A percentile compares a stretch with the other conserved stretches of the same genome.
These are phyloP conservation scores for Amborella trichopoda DNA, from an alignment of 164 flowering plant species.

Conservation along the genomic window DNA sequence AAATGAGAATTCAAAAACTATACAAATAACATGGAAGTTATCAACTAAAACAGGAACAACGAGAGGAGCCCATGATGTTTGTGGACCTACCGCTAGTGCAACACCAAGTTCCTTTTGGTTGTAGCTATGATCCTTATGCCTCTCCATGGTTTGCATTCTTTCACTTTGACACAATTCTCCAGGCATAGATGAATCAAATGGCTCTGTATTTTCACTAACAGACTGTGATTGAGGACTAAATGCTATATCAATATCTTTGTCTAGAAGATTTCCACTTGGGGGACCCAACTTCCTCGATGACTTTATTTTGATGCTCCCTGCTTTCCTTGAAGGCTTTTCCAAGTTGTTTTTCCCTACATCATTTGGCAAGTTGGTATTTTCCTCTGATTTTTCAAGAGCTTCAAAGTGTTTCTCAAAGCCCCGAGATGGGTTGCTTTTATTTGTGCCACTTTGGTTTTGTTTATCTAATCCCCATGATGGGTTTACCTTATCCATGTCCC, in stretches of 20 bases:
- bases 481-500: no score
- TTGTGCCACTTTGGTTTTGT: constrained; percentile 50
- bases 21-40: no score
- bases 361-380: constrained; percentile 39
- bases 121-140: constrained; percentile 14
- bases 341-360: constrained; percentile 18
- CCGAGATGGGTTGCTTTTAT: constrained; percentile 38
- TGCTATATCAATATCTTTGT: constrained; percentile 6
- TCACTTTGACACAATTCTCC: constrained; percentile 16
- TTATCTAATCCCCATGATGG: no score
- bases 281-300: constrained; percentile 40
- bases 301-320: constrained; percentile 64
- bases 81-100: constrained; percentile 30
- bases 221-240: constrained; percentile 9
- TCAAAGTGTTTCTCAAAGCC: constrained; percentile 32
- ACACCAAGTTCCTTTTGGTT: constrained; percentile 54
- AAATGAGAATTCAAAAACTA: no score
- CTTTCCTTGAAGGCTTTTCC: constrained; percentile 30
- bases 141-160: constrained; percentile 6
- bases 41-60: no score
- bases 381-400: constrained; percentile 39
- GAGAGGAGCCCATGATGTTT: no score
- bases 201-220: constrained; percentile 8
- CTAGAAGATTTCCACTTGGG: constrained; percentile 8
- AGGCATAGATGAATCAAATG: constrained; percentile 3